Percentiles rank a stretch among this genome's conserved stretches.
phyloP scores from a whole-genome alignment of 208 protist genomes.

The Leishmania lainsoni region DNA sequence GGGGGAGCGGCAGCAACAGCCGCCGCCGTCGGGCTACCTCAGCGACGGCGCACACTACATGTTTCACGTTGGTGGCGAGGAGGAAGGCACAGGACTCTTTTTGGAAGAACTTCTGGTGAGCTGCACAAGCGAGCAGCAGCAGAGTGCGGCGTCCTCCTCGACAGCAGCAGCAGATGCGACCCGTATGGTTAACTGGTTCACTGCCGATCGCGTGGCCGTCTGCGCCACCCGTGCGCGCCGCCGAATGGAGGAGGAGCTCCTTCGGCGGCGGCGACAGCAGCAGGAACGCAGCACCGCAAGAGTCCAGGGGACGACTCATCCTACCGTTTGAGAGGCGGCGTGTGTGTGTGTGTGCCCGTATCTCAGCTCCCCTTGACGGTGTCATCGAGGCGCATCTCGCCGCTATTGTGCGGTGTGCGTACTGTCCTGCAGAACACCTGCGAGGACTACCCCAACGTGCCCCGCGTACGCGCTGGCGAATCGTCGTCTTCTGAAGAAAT shows the following conservation, averaged over 20 bases:
- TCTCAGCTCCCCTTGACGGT: background rate
- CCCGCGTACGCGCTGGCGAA: background rate
- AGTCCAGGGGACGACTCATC: background rate
- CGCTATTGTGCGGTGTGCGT: background rate
- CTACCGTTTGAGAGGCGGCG: conserved; percentile 1
- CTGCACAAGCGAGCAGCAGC: conserved; percentile 17
- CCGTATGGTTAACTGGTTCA: conserved; percentile 28
- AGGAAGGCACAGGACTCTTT: conserved; percentile 63
- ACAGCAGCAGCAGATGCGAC: too few species aligned
- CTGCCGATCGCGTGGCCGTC: conserved; percentile 20
- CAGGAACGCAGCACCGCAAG: background rate
- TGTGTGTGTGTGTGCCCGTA: background rate
- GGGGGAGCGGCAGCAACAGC: background rate
- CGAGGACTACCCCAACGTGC: background rate
- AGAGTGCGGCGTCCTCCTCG: background rate
- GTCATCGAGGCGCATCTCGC: background rate
- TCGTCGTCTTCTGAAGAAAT: background rate
- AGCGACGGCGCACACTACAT: conserved; percentile 8
- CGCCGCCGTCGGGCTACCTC: background rate
- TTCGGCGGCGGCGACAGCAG: conserved; percentile 1
- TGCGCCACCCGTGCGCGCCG: conserved; percentile 23
- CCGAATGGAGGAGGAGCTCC: conserved; percentile 9
- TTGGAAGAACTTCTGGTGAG: conserved; percentile 37
- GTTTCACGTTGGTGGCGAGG: conserved; percentile 58
- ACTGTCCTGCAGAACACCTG: background rate